Percentiles rank a stretch among this genome's conserved stretches.
Conservation (phyloP, 495 filamentous ascomycete genomes). For the Penicillium silybi region DNA sequence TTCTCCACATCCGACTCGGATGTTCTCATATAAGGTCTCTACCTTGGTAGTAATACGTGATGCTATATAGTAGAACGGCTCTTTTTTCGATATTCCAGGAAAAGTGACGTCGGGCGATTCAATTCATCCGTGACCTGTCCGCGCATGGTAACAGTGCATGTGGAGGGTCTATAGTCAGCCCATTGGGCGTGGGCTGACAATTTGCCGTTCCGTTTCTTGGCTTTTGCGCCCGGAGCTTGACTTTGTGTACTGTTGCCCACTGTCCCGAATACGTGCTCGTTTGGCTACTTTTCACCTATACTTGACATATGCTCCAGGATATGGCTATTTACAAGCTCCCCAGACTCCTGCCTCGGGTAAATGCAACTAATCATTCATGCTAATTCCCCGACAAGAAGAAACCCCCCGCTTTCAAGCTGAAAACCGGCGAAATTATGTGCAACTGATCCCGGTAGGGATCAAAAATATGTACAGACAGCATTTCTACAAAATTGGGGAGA, state of each 20-base stretch:
- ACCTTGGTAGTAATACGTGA: no score
- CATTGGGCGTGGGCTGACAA: not conserved
- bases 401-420: not conserved
- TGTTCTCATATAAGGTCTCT: no score
- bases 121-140: not conserved
- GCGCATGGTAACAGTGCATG: not conserved
- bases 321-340: no score
- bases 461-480: constrained; percentile 13
- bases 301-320: no score
- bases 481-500: constrained; percentile 1
- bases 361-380: not conserved
- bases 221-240: no score
- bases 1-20: constrained; percentile 18
- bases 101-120: not conserved
- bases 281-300: no score
- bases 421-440: constrained; percentile 10
- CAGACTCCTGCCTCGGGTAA: no score
- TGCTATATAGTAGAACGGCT: no score
- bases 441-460: not conserved
- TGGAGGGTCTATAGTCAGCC: not conserved
- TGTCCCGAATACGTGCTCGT: no score
- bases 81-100: not conserved
- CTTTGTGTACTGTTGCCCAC: no score
- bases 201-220: not conserved
- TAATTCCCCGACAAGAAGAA: not conserved